phyloP scores from a whole-genome alignment of 148 eudicot genomes.

The Camellia sinensis region DNA sequence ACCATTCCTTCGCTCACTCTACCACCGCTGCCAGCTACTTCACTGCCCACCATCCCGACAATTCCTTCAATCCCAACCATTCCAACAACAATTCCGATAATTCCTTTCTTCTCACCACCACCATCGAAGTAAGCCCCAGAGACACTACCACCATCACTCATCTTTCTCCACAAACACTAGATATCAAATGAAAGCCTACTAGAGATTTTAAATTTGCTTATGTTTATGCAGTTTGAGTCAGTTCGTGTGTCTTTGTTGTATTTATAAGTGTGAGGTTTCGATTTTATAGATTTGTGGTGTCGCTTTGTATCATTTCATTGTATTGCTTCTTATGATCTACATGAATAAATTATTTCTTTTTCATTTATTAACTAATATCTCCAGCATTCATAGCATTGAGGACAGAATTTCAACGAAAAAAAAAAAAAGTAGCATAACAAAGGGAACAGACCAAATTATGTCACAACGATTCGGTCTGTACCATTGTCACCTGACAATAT shows the following conservation, averaged over 20 bases:
- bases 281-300: not conserved
- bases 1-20: constrained; percentile 1
- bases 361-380: not conserved
- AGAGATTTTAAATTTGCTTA: not conserved
- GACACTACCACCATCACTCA: not conserved
- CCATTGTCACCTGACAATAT: no score
- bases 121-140: not conserved
- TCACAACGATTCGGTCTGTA: not conserved
- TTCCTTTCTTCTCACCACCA: not conserved
- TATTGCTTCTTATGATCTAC: not conserved
- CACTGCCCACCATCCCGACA: not conserved
- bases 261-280: not conserved
- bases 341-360: not conserved
- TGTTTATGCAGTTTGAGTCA: not conserved
- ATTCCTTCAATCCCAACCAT: not conserved
- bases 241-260: not conserved
- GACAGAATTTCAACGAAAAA: no score
- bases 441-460: no score
- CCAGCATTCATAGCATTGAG: no score
- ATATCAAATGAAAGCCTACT: not conserved
- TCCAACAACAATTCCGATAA: not conserved
- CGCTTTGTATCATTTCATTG: not conserved
- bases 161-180: not conserved
- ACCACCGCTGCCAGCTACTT: constrained; percentile 14
- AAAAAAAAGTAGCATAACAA: no score